phyloP scores from a whole-genome alignment of 2,329 filamentous ascomycete species.

The Phyllosticta citribraziliensis region DNA sequence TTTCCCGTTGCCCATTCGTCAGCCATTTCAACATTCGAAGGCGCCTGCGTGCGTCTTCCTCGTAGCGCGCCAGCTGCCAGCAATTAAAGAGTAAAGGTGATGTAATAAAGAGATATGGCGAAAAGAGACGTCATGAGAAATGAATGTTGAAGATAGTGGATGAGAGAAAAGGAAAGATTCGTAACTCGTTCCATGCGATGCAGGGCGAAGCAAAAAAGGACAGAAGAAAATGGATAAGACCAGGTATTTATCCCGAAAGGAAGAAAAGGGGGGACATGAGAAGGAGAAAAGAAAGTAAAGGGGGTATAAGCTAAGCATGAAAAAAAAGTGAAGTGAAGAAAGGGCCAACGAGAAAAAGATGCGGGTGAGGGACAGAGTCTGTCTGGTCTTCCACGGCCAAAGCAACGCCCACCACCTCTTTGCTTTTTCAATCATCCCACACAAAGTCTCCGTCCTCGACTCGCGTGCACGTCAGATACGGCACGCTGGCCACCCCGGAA shows the following conservation, averaged over 20 bases:
- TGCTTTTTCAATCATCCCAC: slow-evolving; percentile 40
- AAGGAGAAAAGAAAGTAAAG: neutral
- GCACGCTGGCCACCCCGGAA: slow-evolving; percentile 23
- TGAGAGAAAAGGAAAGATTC: neutral
- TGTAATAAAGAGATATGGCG: too few relatives aligned
- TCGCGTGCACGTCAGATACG: slow-evolving; percentile 56
- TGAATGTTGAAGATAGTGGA: neutral
- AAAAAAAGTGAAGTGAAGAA: neutral
- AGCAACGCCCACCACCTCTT: neutral
- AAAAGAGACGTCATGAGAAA: neutral
- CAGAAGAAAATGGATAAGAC: neutral
- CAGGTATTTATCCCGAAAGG: neutral
- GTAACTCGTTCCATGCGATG: neutral
- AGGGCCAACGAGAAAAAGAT: neutral
- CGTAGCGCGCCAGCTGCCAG: too few relatives aligned
- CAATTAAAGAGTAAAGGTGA: too few relatives aligned
- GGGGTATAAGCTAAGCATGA: neutral
- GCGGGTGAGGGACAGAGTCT: neutral
- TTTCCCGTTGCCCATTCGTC: too few relatives aligned
- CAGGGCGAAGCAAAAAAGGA: neutral
- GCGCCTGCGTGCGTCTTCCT: too few relatives aligned
- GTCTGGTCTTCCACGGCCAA: neutral
- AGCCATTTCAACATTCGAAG: too few relatives aligned
- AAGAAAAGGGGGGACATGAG: neutral
- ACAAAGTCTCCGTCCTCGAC: slow-evolving; percentile 54